A percentile compares a stretch with the other conserved stretches of the same genome.
phyloP scores from a whole-genome alignment of 805 yeast species.

The Candida palmyrensis region DNA sequence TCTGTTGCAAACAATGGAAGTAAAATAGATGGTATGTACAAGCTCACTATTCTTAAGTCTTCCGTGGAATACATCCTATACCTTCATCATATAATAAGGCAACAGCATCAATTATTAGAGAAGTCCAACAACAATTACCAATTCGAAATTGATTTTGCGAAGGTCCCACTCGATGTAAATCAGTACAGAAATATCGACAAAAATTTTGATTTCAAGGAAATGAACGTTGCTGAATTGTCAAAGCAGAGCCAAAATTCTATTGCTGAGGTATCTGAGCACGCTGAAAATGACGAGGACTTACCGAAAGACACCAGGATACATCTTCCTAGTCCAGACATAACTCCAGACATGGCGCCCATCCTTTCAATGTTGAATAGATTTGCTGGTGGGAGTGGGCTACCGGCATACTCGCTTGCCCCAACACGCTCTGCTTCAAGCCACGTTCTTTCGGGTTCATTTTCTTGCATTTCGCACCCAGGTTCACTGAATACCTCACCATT shows the following conservation, averaged over 20 bases:
- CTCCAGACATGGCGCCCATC: constrained; percentile 34
- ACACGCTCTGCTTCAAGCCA: no score
- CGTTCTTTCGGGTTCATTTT: no score
- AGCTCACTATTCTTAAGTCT: constrained; percentile 74
- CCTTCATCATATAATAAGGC: constrained; percentile 53
- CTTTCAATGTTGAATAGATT: constrained; percentile 24
- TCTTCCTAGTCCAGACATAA: constrained; percentile 30
- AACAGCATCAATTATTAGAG: constrained; percentile 43
- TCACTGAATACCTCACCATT: constrained; percentile 20
- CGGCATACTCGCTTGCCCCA: constrained; percentile 6
- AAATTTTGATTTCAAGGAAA: constrained; percentile 45
- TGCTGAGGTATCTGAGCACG: constrained; percentile 3
- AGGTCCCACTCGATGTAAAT: constrained; percentile 54
- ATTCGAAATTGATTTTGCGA: constrained; percentile 45
- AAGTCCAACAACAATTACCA: constrained; percentile 16
- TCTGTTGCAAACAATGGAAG: constrained; percentile 20
- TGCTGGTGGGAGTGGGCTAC: constrained; percentile 5
- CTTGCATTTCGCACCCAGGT: constrained; percentile 12
- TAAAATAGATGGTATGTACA: constrained; percentile 65
- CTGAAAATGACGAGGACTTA: constrained; percentile 1
- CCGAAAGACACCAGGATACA: constrained; percentile 8
- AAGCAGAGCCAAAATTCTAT: constrained; percentile 5
- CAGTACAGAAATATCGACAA: constrained; percentile 53
- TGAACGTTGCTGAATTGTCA: background rate
- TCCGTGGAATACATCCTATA: constrained; percentile 76